Conservation (phyloP, 352 stramenopile genomes). For the Thalassiosira livingstoniorum region DNA sequence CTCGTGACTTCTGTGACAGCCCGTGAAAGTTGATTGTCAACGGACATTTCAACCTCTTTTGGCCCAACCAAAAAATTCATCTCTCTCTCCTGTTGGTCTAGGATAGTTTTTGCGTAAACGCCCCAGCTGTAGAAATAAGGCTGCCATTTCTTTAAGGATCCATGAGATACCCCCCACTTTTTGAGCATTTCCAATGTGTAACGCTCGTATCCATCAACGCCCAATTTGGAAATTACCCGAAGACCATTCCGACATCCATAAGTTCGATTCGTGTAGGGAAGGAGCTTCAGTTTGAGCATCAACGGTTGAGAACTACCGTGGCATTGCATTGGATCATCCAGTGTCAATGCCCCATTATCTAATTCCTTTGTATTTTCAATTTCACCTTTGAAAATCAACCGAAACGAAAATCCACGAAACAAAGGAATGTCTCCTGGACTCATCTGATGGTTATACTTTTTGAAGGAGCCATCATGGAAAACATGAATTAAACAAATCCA, state of each 20-base stretch:
- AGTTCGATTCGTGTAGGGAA: slow-evolving; percentile 86
- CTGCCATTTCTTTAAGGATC: slow-evolving; percentile 66
- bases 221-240: slow-evolving; percentile 53
- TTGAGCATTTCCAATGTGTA: slow-evolving; percentile 60
- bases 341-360: neutral
- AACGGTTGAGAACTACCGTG: slow-evolving; percentile 16
- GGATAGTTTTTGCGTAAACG: slow-evolving; percentile 50
- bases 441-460: slow-evolving; percentile 62
- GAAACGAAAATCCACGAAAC: slow-evolving; percentile 82
- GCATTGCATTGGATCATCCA: neutral
- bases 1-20: too few species aligned
- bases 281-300: slow-evolving; percentile 87
- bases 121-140: slow-evolving; percentile 76
- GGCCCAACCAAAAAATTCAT: too few species aligned
- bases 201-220: slow-evolving; percentile 57
- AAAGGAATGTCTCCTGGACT: slow-evolving; percentile 64
- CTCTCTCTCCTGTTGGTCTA: slow-evolving; percentile 16
- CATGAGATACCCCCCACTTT: slow-evolving; percentile 73
- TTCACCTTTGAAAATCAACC: slow-evolving; percentile 49
- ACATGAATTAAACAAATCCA: slow-evolving; percentile 78
- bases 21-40: too few species aligned
- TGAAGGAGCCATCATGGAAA: slow-evolving; percentile 75
- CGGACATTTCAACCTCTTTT: too few species aligned
- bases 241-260: slow-evolving; percentile 84
- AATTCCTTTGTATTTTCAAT: slow-evolving; percentile 17